These are phyloP conservation scores for Piper longum DNA, from an alignment of 164 flowering plant genomes.

Conservation along the genomic window DNA sequence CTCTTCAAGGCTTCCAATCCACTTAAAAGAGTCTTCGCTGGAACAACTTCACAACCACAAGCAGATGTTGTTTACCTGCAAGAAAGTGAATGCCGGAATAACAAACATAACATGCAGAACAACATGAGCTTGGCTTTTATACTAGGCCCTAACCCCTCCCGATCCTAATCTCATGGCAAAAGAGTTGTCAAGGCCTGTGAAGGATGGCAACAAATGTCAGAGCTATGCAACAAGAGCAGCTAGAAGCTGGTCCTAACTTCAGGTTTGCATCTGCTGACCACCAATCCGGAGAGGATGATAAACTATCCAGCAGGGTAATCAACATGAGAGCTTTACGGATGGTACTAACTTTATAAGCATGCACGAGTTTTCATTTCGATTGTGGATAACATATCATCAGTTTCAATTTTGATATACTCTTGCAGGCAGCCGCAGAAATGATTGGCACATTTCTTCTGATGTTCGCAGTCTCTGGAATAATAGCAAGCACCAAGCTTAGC, in stretches of 20 bases:
- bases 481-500: constrained; percentile 31
- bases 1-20: too few species aligned
- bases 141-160: too few species aligned
- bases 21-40: too few species aligned
- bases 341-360: not conserved
- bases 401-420: not conserved
- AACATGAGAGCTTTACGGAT: not conserved
- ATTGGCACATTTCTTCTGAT: not conserved
- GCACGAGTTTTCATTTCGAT: too few species aligned
- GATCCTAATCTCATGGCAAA: too few species aligned
- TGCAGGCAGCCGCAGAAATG: constrained; percentile 1
- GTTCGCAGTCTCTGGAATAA: constrained; percentile 33
- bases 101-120: too few species aligned
- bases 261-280: not conserved
- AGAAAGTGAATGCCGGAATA: not conserved
- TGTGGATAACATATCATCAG: not conserved
- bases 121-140: too few species aligned
- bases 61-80: constrained; percentile 4
- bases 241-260: not conserved
- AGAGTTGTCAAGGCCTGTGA: not conserved
- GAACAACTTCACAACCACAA: too few species aligned
- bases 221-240: not conserved
- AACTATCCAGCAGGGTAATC: not conserved
- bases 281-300: not conserved
- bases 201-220: not conserved